Percentiles rank a stretch among this genome's conserved stretches.
These are phyloP conservation scores for Hanseniaspora singularis DNA, from an alignment of 805 yeast species.

Conservation along the genomic window DNA sequence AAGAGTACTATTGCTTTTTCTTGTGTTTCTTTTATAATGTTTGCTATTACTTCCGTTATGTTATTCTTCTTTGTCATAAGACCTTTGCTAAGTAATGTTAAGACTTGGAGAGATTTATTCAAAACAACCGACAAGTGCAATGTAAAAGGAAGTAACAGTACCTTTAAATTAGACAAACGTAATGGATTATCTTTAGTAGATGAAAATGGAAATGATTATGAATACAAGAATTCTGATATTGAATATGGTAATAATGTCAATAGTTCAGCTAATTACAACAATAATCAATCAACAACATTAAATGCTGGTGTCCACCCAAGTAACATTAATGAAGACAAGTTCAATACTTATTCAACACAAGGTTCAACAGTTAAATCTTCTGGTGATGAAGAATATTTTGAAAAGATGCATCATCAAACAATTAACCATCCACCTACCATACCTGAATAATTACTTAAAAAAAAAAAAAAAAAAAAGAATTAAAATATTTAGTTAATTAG, in stretches of 20 bases:
- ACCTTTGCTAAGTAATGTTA: conserved; percentile 20
- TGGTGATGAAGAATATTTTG: conserved; percentile 4
- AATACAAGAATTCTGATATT: not conserved
- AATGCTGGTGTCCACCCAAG: not conserved
- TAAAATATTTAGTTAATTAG: too few relatives aligned
- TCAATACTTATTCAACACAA: conserved; percentile 11
- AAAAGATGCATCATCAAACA: conserved; percentile 3
- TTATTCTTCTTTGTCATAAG: conserved; percentile 26
- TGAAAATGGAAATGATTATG: conserved; percentile 10
- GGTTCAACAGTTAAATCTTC: conserved; percentile 5
- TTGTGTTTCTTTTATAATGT: conserved; percentile 25
- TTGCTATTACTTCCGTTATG: conserved; percentile 22
- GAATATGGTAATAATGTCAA: not conserved
- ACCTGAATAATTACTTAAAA: not conserved
- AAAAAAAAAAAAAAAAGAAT: too few relatives aligned
- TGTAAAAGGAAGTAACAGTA: conserved; percentile 10
- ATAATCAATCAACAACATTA: too few relatives aligned
- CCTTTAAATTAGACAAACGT: conserved; percentile 20
- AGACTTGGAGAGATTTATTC: conserved; percentile 22
- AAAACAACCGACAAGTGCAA: conserved; percentile 19
- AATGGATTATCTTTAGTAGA: conserved; percentile 21
- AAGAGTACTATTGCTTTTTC: conserved; percentile 29
- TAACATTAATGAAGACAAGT: not conserved
- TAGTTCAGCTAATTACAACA: too few relatives aligned
- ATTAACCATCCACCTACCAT: not conserved